Evolutionary conservation across 2,329 filamentous ascomycete species (phyloP), one percentile per base, ranked within the genome.

Genomic region (Decorospora gaudefroyi): DNA sequence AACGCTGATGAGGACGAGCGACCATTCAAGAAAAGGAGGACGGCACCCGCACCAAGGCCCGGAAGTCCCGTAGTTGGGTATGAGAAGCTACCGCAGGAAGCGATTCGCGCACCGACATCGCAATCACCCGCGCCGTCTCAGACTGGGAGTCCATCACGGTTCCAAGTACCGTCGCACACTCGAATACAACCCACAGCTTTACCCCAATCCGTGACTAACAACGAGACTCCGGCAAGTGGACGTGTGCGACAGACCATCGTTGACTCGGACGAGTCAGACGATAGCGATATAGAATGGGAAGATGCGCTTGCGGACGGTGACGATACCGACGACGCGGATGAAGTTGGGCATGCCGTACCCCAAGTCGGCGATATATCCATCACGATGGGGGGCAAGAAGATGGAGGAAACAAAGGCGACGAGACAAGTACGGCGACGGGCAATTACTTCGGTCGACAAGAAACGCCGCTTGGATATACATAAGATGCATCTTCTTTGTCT

Each of bases 401-500:
- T 52, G 23, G 50, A 52, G 1, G 58, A 58, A 7, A 45, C 72
- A 11, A 74, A 70, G 15, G 65, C 48, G 2, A 62, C 55, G 47
- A 59, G 59, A 34, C 64, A 61, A 40, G 49, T 63, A 18, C 73
- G 75, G 51, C 73, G 79, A 38, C 81, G 78, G 49, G 76, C 79
- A 13, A 71, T 79, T 11, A 80, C 80, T 1, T 74, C 74, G 5
- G 74, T 76, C 1, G 84, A 86, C 51, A 83, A 78, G 51, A 78
- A 76, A 32, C 64, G 78, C 19, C 82, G 91, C 13, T 67, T 93
- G 19, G 80, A 89, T 37, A 78, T 90, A n/a, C 93, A 99, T 69
- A 95, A 92, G 69, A 76, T 84, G 49, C 91, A 99, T 71, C 55
- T 97, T 0, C 73, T 96, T 10, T 95, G 89, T 65, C 77, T 99